phyloP scores from a whole-genome alignment of 73 alveolate species.

The Uronychia binucleata region DNA sequence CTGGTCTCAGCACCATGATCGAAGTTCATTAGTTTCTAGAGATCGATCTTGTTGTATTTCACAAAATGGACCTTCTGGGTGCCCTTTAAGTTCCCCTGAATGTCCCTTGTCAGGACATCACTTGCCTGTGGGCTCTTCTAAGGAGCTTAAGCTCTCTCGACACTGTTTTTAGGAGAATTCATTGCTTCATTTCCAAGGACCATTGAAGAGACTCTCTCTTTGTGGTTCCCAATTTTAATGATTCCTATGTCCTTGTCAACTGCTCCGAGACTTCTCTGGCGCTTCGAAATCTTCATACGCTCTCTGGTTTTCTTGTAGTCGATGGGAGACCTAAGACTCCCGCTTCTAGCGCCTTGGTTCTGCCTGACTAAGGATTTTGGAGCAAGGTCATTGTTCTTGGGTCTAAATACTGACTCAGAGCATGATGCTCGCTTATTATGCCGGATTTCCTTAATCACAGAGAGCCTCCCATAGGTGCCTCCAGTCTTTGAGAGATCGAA shows the following conservation, averaged over 20 bases:
- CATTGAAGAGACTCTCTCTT: neutral
- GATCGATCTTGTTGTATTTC: neutral
- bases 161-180: neutral
- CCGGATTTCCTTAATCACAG: neutral
- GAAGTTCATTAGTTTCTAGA: neutral
- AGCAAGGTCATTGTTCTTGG: neutral
- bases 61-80: neutral
- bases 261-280: neutral
- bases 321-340: neutral
- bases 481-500: too few species aligned
- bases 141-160: neutral
- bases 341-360: neutral
- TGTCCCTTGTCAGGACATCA: neutral
- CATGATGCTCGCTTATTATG: neutral
- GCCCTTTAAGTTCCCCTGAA: too few species aligned
- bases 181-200: neutral
- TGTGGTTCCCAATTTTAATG: too few species aligned
- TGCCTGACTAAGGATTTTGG: neutral
- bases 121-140: neutral
- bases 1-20: too few species aligned
- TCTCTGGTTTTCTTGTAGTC: neutral
- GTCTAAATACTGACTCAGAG: neutral
- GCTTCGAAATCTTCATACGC: neutral
- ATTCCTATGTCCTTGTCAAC: neutral
- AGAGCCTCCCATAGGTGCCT: too few species aligned